Conservation (phyloP, 345 rosid genomes). For the Excoecaria agallocha region DNA sequence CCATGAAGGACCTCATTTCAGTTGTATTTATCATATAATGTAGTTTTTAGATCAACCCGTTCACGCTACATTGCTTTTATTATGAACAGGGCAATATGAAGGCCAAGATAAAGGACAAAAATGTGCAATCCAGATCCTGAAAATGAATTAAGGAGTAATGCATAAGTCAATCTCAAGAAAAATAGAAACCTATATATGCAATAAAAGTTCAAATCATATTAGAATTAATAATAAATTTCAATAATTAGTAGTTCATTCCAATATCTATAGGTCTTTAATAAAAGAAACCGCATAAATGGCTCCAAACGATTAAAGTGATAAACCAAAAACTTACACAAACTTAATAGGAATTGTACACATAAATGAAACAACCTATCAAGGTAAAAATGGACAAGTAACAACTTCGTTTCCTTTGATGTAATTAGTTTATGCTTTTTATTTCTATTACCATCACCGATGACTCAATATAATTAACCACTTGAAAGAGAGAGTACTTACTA, state of each 20-base stretch:
- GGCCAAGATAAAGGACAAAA: slow-evolving; percentile 95
- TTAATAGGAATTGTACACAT: neutral
- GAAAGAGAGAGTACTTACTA: too few relatives aligned
- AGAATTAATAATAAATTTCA: neutral
- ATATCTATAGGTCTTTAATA: neutral
- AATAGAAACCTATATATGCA: neutral
- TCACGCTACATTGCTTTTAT: slow-evolving; percentile 92
- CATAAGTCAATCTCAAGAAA: neutral
- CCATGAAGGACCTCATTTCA: slow-evolving; percentile 87
- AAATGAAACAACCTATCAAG: neutral
- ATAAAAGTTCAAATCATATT: neutral
- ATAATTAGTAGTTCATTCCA: neutral
- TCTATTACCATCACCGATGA: too few relatives aligned
- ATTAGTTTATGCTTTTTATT: too few relatives aligned
- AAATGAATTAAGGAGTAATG: neutral
- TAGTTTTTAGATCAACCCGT: slow-evolving; percentile 84
- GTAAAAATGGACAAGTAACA: too few relatives aligned
- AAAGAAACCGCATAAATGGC: neutral
- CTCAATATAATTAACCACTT: too few relatives aligned
- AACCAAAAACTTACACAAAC: neutral
- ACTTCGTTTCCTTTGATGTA: too few relatives aligned
- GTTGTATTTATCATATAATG: slow-evolving; percentile 88
- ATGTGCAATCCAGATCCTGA: slow-evolving; percentile 98
- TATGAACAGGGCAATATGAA: slow-evolving; percentile 92
- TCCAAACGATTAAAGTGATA: neutral